A percentile compares a stretch with the other conserved stretches of the same genome.
Conservation (phyloP, 352 stramenopile genomes). For the Achlya hypogyna region DNA sequence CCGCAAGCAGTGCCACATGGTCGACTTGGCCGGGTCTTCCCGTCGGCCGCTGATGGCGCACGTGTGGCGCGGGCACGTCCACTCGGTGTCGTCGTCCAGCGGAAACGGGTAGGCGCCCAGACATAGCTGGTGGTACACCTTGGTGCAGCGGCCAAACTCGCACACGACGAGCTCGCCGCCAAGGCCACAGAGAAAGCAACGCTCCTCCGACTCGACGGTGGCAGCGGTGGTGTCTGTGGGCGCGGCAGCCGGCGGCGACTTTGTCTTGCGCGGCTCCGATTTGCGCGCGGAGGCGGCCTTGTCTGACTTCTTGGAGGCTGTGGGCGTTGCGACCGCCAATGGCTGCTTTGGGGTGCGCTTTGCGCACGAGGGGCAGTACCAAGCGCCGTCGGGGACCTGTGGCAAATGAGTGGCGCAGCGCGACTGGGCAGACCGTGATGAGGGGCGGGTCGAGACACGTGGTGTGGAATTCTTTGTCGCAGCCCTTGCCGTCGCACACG, state of each 20-base stretch:
- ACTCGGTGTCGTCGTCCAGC: constrained; percentile 69
- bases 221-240: constrained; percentile 2
- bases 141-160: constrained; percentile 69
- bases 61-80: constrained; percentile 70
- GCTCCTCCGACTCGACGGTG: constrained; percentile 58
- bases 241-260: background rate
- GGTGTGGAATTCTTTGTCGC: constrained; percentile 82
- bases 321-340: background rate
- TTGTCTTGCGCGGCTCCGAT: background rate
- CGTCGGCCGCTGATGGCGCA: constrained; percentile 54
- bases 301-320: background rate
- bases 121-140: constrained; percentile 85
- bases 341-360: constrained; percentile 28
- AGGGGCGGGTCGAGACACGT: constrained; percentile 68
- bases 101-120: constrained; percentile 67
- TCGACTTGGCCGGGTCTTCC: constrained; percentile 53
- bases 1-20: constrained; percentile 72
- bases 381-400: constrained; percentile 52
- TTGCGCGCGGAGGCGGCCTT: background rate
- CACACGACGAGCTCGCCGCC: constrained; percentile 76
- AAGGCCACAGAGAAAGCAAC: constrained; percentile 70
- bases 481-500: constrained; percentile 73
- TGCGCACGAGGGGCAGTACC: constrained; percentile 64
- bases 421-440: constrained; percentile 7
- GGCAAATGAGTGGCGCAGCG: background rate